Base-by-base conservation (phyloP, 2,329 filamentous ascomycete species). In the Xylaria sp. region DNA sequence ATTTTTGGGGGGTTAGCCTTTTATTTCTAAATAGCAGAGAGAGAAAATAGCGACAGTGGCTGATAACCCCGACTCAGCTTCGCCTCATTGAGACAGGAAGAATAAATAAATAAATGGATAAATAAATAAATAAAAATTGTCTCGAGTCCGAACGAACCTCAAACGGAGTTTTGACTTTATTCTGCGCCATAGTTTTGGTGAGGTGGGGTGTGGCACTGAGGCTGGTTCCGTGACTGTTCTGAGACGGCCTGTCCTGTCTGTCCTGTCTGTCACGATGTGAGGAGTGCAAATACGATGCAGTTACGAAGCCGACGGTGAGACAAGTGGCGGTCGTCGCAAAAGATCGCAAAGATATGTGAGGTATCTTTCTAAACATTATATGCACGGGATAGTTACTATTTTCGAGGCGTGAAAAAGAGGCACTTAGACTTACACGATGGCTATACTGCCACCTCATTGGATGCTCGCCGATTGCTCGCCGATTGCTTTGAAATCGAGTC, bases 401-500 rank as follows among this genome's bases (percentile, higher is more conserved):
- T 61, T 60, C 49, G 54, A 54, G 49, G 49, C 31, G 54, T 63
- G 58, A 55, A 61, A 48, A 66, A 63, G 56, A 29, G 46, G 67
- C 64, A 71, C 70, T 71, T 71, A 71, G 63, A 71, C 70, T 71
- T 71, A 71, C 70, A 71, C 66, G 65, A 69, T 65, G 63, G 54
- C 38, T 62, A 58, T 49, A 54, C 11, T 52, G 55, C 47, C 56
- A 67, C 64, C 64, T 69, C 61, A 70, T 67, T 64, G 65, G 67
- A 64, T 65, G 63, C 52, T 52, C 51, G 21, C 55, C 15, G 11
- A 15, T 62, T 65, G 63, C 52, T 52, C 51, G 21, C 55, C 15
- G 11, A 15, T 62, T 77, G 75, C 74, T 77, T 76, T 76, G 74
- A 77, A 77, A 77, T 76, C 75, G 68, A 65, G 44, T 33, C 40